These are phyloP conservation scores for Syzygium jambos DNA, from an alignment of 345 rosid genomes.

Conservation along the genomic window DNA sequence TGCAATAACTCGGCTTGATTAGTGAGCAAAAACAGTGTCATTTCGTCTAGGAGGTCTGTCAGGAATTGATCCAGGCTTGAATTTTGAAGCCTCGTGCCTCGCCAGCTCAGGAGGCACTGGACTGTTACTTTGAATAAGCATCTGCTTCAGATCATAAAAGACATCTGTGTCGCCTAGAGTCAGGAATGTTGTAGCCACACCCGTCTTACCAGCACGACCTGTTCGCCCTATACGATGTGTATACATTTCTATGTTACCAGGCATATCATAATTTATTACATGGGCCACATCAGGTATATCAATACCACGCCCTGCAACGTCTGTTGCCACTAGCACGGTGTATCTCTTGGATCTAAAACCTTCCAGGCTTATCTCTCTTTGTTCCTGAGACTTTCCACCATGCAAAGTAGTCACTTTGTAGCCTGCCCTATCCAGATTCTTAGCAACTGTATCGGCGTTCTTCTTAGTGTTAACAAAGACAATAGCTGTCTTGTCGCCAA, in stretches of 20 bases:
- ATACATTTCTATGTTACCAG: slow-evolving; percentile 75
- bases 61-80: slow-evolving; percentile 87
- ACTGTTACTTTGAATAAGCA: slow-evolving; percentile 93
- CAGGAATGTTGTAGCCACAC: slow-evolving; percentile 87
- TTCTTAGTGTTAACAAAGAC: slow-evolving; percentile 93
- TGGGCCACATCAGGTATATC: slow-evolving; percentile 96
- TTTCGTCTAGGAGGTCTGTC: slow-evolving; percentile 91
- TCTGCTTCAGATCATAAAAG: slow-evolving; percentile 94
- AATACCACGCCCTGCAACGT: slow-evolving; percentile 93
- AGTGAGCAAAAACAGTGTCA: slow-evolving; percentile 77
- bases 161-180: slow-evolving; percentile 75
- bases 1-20: slow-evolving; percentile 6
- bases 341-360: slow-evolving; percentile 85
- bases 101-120: slow-evolving; percentile 90
- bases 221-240: slow-evolving; percentile 97
- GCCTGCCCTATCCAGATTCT: slow-evolving; percentile 78
- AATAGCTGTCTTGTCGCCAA: slow-evolving; percentile 80
- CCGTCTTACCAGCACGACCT: slow-evolving; percentile 95
- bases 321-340: slow-evolving; percentile 91
- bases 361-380: slow-evolving; percentile 88
- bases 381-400: slow-evolving; percentile 95
- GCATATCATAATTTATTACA: slow-evolving; percentile 93
- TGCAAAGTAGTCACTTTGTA: slow-evolving; percentile 89
- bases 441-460: slow-evolving; percentile 67
- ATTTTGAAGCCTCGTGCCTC: slow-evolving; percentile 89